Base-by-base conservation (phyloP, 495 filamentous ascomycete genomes). In the Pyronema omphalodes region DNA sequence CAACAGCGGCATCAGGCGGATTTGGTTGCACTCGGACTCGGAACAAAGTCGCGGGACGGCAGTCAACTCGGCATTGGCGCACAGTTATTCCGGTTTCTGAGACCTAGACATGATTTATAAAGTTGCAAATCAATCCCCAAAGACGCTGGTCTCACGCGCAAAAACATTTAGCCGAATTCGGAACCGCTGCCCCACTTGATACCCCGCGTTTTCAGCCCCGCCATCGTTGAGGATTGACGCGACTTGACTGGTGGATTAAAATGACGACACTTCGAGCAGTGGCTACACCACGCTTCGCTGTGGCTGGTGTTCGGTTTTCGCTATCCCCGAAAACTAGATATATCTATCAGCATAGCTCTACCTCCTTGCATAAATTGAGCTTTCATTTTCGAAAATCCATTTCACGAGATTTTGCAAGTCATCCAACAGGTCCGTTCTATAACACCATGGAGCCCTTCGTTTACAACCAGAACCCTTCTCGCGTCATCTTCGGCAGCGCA, bases 401-500 rank as follows among this genome's bases (percentile, higher is more conserved):
- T 29, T 29, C 23, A 29, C 23, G 23, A 29, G 5, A 29, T 29
- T 29, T 29, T 29, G 23, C 23, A 29, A 29, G 23, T 29, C 23
- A 5, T 29, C 23, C 23, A 11, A 3, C 29, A 23, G 29, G 6
- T 19, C 18, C 47, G 9, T 19, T 50, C 1, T 50, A 50, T 11
- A 50, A 36, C 47, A 34, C 18, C 23, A 79, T 81, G 78, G 71
- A 81, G 34, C 67, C 71, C 17, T 82, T 82, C 63, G 77, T 76
- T 56, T 82, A 81, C 68, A 78, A 71, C 51, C 58, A 73, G 29
- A 76, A 74, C 61, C 75, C 77, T 14, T 71, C 71, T 54, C 74
- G 78, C 4, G 73, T 82, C 52, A 67, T 82, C 60, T 83, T 82
- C 58, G 79, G 79, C 61, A 74, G 70, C 58, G 78, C 76, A 37